phyloP scores from a whole-genome alignment of 2,329 filamentous ascomycete species.

The Scedosporium dehoogii region DNA sequence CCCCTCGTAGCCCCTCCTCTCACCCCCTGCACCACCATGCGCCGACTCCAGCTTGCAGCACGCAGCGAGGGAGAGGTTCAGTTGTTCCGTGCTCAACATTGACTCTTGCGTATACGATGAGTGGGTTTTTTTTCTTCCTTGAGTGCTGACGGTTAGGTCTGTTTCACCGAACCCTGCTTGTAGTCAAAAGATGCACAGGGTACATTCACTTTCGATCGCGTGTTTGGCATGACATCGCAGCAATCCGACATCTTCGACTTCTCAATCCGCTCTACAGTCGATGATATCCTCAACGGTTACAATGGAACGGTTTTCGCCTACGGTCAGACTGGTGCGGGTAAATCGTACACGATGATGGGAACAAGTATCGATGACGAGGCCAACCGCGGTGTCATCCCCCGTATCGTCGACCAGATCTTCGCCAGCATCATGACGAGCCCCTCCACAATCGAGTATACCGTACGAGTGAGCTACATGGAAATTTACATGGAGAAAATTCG shows the following conservation, averaged over 20 bases:
- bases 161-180: conserved; percentile 4
- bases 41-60: background rate
- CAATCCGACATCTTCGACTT: conserved; percentile 97
- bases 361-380: conserved; percentile 82
- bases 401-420: conserved; percentile 97
- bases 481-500: conserved; percentile 99
- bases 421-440: conserved; percentile 87
- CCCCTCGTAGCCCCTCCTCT: background rate
- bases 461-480: conserved; percentile 98
- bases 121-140: too few species aligned
- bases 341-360: conserved; percentile 87
- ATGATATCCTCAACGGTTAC: conserved; percentile 97
- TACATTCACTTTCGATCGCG: conserved; percentile 91
- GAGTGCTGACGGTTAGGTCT: background rate
- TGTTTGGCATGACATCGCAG: conserved; percentile 87
- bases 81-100: too few species aligned
- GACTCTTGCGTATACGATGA: too few species aligned
- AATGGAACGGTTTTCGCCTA: conserved; percentile 99
- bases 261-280: conserved; percentile 89
- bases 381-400: conserved; percentile 87
- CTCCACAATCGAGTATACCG: conserved; percentile 95
- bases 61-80: too few species aligned
- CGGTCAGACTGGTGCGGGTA: conserved; percentile 94
- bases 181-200: conserved; percentile 77
- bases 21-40: background rate